Conservation (phyloP, 495 filamentous ascomycete genomes). For the Xylaria acuta region DNA sequence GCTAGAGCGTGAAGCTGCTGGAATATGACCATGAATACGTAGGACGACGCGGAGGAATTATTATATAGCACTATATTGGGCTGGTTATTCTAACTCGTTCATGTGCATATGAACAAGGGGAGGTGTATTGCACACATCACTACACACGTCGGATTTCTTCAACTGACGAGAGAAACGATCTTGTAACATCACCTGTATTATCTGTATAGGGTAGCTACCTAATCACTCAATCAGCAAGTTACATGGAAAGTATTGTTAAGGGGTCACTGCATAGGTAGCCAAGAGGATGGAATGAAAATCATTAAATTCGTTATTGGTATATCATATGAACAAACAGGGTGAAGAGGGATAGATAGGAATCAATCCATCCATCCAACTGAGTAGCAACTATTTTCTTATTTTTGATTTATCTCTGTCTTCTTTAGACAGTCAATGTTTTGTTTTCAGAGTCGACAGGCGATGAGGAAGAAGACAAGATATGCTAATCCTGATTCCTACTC, state of each 20-base stretch:
- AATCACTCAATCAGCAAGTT: conserved; percentile 14
- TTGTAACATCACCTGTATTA: conserved; percentile 1
- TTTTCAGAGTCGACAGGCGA: neutral
- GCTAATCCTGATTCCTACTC: neutral
- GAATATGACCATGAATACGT: neutral
- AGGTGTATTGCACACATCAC: neutral
- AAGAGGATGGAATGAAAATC: neutral
- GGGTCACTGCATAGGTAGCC: neutral
- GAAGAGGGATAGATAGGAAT: neutral
- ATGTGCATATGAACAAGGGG: neutral
- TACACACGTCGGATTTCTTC: neutral
- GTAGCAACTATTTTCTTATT: neutral
- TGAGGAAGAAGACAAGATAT: neutral
- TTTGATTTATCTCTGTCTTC: neutral
- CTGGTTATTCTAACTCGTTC: neutral
- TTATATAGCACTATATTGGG: neutral
- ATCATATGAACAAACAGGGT: conserved; percentile 9
- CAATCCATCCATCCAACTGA: neutral
- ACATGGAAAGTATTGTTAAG: neutral
- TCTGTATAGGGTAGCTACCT: neutral
- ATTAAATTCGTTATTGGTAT: conserved; percentile 27
- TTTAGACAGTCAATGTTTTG: neutral
- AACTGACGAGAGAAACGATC: neutral
- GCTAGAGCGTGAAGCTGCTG: neutral
- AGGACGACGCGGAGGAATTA: neutral